Conservation (phyloP, 139 green algal species). For the Tetraselmis chui region DNA sequence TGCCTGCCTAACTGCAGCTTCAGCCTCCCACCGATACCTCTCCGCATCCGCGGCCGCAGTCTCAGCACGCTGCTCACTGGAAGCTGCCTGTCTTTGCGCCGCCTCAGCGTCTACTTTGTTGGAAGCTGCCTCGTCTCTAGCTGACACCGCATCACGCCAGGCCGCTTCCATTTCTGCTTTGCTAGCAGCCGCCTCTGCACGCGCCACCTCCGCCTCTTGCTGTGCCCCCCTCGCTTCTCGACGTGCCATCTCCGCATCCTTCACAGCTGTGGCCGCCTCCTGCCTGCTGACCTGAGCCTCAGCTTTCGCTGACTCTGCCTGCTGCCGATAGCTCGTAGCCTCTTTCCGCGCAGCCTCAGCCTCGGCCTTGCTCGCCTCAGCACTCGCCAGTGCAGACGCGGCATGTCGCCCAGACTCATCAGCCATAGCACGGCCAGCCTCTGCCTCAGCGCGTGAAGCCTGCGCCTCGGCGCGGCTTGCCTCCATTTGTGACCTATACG, state of each 20-base stretch:
- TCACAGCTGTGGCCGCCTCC: neutral
- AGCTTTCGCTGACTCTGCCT: neutral
- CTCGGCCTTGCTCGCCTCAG: neutral
- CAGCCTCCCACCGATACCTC: too few relatives aligned
- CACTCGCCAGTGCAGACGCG: too few relatives aligned
- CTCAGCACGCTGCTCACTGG: too few relatives aligned
- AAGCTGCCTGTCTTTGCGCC: too few relatives aligned
- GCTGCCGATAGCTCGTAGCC: neutral
- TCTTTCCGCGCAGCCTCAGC: neutral
- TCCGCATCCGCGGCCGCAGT: too few relatives aligned
- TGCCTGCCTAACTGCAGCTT: too few relatives aligned
- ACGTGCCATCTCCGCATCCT: neutral
- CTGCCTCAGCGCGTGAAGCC: neutral
- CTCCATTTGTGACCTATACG: neutral
- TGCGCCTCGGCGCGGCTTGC: neutral
- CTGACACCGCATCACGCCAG: too few relatives aligned
- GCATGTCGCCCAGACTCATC: neutral
- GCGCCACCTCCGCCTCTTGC: neutral
- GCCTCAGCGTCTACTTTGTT: too few relatives aligned
- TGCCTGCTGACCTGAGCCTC: neutral
- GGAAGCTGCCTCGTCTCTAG: too few relatives aligned
- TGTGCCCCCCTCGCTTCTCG: too few relatives aligned
- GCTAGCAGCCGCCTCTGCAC: neutral
- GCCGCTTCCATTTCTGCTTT: neutral
- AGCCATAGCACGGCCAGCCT: neutral